Evolutionary conservation across 805 yeast species (phyloP), one percentile per base, ranked within the genome.

Genomic region (Saccharomycopsis oosterbeekiorum): DNA sequence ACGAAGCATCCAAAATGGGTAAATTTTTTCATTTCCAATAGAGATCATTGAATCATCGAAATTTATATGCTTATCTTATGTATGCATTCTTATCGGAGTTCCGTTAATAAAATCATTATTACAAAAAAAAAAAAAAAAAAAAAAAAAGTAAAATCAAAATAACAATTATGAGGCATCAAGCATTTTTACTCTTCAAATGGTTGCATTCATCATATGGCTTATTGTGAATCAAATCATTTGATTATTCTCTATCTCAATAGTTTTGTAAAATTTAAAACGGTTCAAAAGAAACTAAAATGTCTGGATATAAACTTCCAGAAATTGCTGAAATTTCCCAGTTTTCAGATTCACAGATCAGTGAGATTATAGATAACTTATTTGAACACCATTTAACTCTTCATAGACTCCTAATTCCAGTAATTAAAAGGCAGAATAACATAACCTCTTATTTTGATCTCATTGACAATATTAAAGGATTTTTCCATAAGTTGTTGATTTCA

Each of bases 331-430:
- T 57, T 15, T 12, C 36, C 17, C 14, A 40, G 14, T 43, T 57
- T 37, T 24, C 58, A 15, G 50, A 51, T 14, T 8, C 21, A 2
- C 56, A 57, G 34, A 11, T 57, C 8, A 55, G 34, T 19, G 75
- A 74, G 56, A 74, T 81, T 0, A 68, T 86, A 41, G 80, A 79
- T 58, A 81, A 80, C 59, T 72, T 86, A n/a, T 86, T 86, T 67
- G 92, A 86, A 70, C 86, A 83, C 9, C 85, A 89, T 69, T 72
- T 73, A 1, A 75, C 84, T 57, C 77, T 73, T 60, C 78, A 66
- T n/a, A 64, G 58, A 60, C 76, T 64, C 60, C 73, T 71, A 50
- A 67, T 64, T 55, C 80, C 71, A 26, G 67, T 54, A 63, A 75
- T 63, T 60, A 75, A 66, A 17, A 47, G 40, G 37, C 62, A 56